A percentile compares a stretch with the other conserved stretches of the same genome.
Conservation (phyloP, 805 yeast genomes). For the Pichia nanzhaoensis region DNA sequence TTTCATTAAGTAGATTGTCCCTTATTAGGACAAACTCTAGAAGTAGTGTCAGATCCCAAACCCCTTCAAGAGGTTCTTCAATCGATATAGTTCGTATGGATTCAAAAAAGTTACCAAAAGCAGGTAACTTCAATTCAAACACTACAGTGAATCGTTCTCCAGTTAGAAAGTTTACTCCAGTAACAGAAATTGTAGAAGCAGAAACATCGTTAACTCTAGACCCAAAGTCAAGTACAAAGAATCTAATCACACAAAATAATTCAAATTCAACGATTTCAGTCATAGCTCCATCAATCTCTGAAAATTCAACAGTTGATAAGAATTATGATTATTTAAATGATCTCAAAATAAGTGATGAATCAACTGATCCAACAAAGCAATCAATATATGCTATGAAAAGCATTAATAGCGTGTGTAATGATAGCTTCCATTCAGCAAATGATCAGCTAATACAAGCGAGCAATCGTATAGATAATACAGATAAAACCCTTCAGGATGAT, state of each 20-base stretch:
- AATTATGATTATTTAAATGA: slow-evolving; percentile 1
- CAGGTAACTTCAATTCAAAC: no score
- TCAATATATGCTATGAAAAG: background rate
- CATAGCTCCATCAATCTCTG: background rate
- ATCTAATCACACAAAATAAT: no score
- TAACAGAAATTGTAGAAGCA: background rate
- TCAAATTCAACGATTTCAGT: background rate
- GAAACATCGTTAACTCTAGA: background rate
- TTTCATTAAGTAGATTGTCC: slow-evolving; percentile 3
- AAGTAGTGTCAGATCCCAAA: background rate
- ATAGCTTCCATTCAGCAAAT: background rate
- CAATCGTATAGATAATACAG: slow-evolving; percentile 6
- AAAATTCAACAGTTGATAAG: slow-evolving; percentile 1
- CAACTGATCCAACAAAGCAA: no score
- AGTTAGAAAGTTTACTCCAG: slow-evolving; percentile 1
- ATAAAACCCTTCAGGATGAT: background rate
- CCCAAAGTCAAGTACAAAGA: no score
- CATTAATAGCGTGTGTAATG: background rate
- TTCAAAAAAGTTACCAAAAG: background rate
- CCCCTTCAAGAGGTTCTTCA: slow-evolving; percentile 5
- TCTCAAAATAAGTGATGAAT: no score
- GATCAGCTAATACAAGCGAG: slow-evolving; percentile 6
- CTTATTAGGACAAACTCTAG: background rate
- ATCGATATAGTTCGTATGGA: background rate
- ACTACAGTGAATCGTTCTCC: no score